Percentiles rank a stretch among this genome's conserved stretches.
These are phyloP conservation scores for Arthrobotrys iridis DNA, from an alignment of 2,329 filamentous ascomycete genomes.

Conservation along the genomic window DNA sequence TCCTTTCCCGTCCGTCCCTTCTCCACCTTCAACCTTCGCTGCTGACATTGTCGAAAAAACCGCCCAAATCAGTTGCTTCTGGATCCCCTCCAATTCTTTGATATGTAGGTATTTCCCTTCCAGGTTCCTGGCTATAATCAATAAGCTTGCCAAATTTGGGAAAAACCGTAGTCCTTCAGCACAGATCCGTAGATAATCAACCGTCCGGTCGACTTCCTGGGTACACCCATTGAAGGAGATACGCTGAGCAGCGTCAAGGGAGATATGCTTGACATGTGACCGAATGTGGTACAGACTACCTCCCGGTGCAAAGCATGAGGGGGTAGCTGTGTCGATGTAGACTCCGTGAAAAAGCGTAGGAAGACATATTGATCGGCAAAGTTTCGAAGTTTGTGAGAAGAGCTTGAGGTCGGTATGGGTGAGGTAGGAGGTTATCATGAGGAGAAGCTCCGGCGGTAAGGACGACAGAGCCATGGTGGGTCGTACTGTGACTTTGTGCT, in stretches of 20 bases:
- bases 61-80: conserved; percentile 9
- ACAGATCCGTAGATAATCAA: conserved; percentile 20
- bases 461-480: conserved; percentile 9
- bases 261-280: conserved; percentile 13
- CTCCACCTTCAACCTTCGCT: no score
- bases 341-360: conserved; percentile 16
- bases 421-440: conserved; percentile 23
- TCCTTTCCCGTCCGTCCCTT: not conserved
- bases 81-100: not conserved
- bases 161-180: not conserved
- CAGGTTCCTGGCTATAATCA: conserved; percentile 9
- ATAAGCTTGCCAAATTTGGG: conserved; percentile 9
- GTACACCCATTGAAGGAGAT: not conserved
- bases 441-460: conserved; percentile 26
- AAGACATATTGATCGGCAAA: conserved; percentile 20
- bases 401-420: not conserved
- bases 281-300: conserved; percentile 9
- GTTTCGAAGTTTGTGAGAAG: conserved; percentile 20
- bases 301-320: not conserved
- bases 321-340: conserved; percentile 15
- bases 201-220: conserved; percentile 6
- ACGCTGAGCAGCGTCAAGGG: conserved; percentile 5
- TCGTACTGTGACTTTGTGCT: not conserved
- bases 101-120: conserved; percentile 6
- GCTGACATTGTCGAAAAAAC: conserved; percentile 3